Conservation (phyloP, 257 asterid genomes). For the Capsicum pubescens region DNA sequence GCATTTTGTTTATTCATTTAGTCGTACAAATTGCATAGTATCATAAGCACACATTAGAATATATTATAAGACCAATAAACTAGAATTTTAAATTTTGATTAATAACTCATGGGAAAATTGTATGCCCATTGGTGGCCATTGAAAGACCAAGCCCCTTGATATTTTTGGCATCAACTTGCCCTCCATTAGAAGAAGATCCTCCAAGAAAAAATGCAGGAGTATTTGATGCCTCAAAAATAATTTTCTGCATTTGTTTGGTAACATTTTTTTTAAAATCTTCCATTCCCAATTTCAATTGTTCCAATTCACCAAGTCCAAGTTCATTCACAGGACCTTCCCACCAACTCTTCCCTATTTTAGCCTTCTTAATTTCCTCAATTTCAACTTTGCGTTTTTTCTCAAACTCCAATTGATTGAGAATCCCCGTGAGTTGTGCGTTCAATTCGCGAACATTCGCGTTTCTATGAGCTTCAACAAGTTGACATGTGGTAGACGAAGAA, state of each 20-base stretch:
- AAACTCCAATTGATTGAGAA: conserved; percentile 38
- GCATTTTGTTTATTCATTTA: background rate
- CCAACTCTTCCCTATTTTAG: conserved; percentile 39
- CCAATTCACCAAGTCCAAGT: conserved; percentile 43
- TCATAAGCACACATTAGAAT: background rate
- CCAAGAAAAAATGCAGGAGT: conserved; percentile 28
- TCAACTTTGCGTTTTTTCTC: conserved; percentile 43
- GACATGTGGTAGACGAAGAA: conserved; percentile 30
- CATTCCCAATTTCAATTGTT: conserved; percentile 48
- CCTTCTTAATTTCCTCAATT: conserved; percentile 38
- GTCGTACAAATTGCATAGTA: background rate
- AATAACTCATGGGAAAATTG: conserved; percentile 20
- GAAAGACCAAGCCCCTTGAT: conserved; percentile 43
- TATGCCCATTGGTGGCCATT: conserved; percentile 43
- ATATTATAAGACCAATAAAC: background rate
- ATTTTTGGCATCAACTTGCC: conserved; percentile 26
- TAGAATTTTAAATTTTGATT: background rate
- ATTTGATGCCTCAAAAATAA: conserved; percentile 33
- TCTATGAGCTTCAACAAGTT: conserved; percentile 55
- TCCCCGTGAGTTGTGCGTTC: conserved; percentile 43
- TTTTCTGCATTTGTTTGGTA: conserved; percentile 36
- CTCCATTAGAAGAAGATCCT: conserved; percentile 31
- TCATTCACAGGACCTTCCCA: conserved; percentile 50
- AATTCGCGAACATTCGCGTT: conserved; percentile 46
- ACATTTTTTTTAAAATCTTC: conserved; percentile 47